Evolutionary conservation across 371 early-diverging fungal species (phyloP), one percentile per base, ranked within the genome.

Genomic region (Rhizopus delemar): DNA sequence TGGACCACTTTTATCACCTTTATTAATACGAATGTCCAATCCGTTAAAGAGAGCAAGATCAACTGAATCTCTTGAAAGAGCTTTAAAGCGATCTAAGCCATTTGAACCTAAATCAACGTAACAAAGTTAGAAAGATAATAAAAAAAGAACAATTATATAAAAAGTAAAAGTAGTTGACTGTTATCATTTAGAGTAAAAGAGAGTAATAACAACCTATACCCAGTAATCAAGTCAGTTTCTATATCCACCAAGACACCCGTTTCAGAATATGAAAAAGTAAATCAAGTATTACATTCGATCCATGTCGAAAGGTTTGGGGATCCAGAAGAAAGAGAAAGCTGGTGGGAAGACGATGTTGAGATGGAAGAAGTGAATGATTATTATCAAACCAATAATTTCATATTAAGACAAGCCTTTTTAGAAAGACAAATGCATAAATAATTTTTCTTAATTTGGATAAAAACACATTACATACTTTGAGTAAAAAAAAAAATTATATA

Each of bases 351-450:
- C 22, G 63, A 62, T 54, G 59, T 63, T 45, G 64, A 66, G 11
- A 60, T 48, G 34, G 60, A 66, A 22, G 62, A 61, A 39, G 48
- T 57, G 22, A 54, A 65, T 36, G 53, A 53, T 16, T 56, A 57
- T 43, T 66, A 66, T 34, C 12, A 38, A 7, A 12, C 34, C 8
- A 46, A 16, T 13, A 67, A 67, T 49, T 46, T 60, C 9, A 51
- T 52, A n/a, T 41, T 63, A 34, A 59, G 60, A 60, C 62, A 72
- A 48, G 72, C 72, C 4, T 71, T 71, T 52, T 53, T 75, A 15
- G 45, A 59, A 34, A 33, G 63, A 29, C 61, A 41, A 15, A 35
- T 46, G 39, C 28, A 51, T 45, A 35, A 50, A 36, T 57, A 33
- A 55, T 8, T 31, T 48, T 29, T 46, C 57, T 13, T 13, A 46